Conservation (phyloP, 2,329 filamentous ascomycete species). For the Pseudogymnoascus sp. region DNA sequence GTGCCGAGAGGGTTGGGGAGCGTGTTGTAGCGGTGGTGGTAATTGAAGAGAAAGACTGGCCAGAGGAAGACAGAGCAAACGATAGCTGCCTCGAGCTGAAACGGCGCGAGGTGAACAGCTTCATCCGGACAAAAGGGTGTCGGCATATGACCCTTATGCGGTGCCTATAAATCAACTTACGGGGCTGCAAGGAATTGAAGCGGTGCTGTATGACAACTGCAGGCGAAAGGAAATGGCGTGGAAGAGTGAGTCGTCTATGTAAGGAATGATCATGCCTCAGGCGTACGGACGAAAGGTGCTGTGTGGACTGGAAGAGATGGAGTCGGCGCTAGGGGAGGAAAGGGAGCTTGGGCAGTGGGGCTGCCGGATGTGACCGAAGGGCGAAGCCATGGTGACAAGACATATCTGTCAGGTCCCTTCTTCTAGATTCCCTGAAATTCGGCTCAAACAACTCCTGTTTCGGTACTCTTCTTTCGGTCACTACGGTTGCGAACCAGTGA, state of each 20-base stretch:
- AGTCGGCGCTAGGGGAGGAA: neutral
- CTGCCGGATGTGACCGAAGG: neutral
- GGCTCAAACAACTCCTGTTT: no score
- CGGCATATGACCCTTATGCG: neutral
- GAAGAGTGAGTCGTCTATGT: neutral
- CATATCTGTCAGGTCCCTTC: no score
- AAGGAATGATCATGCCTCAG: neutral
- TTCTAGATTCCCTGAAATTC: no score
- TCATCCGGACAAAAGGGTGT: neutral
- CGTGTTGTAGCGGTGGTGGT: neutral
- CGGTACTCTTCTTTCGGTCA: no score
- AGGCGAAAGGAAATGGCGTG: neutral
- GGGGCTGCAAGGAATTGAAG: neutral
- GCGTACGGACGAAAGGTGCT: neutral
- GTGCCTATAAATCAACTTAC: neutral
- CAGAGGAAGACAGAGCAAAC: neutral
- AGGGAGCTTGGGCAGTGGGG: neutral
- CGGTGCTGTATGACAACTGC: neutral
- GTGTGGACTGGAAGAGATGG: neutral
- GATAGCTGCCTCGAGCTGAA: neutral
- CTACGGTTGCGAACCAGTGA: no score
- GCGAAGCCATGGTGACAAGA: no score
- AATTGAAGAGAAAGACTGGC: neutral
- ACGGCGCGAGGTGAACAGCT: neutral
- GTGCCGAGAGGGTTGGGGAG: conserved; percentile 12